phyloP scores from a whole-genome alignment of 2,329 filamentous ascomycete species.

The Cordyceps fumosorosea region DNA sequence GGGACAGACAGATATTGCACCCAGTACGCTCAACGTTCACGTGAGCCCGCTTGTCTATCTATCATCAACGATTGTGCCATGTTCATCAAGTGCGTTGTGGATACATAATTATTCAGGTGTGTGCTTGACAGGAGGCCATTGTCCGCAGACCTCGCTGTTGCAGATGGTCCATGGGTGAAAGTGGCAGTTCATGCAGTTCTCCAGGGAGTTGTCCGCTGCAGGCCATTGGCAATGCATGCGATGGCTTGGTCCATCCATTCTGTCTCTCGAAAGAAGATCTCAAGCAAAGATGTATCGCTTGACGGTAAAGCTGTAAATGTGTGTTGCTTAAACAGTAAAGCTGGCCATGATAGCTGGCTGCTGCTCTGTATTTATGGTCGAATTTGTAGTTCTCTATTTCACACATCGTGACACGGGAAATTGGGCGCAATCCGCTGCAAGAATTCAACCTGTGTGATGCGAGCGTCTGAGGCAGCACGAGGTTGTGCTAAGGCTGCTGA shows the following conservation, averaged over 20 bases:
- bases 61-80: not conserved
- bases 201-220: not conserved
- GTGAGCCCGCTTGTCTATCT: not conserved
- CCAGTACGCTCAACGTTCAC: not conserved
- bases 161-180: not conserved
- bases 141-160: not conserved
- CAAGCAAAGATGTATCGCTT: not conserved
- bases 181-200: not conserved
- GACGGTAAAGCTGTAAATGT: too few species aligned
- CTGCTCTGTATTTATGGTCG: not conserved
- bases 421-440: too few species aligned
- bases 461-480: too few species aligned
- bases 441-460: too few species aligned
- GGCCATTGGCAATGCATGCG: not conserved
- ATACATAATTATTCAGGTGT: not conserved
- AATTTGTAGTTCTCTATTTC: not conserved
- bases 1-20: not conserved
- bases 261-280: not conserved
- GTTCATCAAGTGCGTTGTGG: not conserved
- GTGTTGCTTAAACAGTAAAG: too few species aligned
- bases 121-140: not conserved
- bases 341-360: not conserved
- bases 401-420: too few species aligned
- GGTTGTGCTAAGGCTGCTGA: too few species aligned
- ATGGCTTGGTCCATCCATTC: not conserved